These are phyloP conservation scores for Lachnellula arida DNA, from an alignment of 2,329 filamentous ascomycete species.

Conservation along the genomic window DNA sequence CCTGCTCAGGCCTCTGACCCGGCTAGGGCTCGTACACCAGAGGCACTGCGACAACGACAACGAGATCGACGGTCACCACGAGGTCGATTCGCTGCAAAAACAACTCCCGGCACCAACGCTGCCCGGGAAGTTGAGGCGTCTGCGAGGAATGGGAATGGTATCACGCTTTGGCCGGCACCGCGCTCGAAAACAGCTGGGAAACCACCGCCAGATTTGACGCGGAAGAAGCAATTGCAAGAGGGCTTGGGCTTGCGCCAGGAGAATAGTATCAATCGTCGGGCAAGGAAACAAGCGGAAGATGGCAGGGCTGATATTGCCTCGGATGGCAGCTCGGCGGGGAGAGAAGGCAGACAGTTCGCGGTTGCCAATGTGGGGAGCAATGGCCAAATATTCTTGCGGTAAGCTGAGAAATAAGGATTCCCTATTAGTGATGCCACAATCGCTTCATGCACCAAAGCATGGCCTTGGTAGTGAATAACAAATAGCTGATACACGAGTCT, in stretches of 20 bases:
- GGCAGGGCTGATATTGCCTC: constrained; percentile 53
- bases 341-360: constrained; percentile 50
- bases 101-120: constrained; percentile 11
- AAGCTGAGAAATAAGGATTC: constrained; percentile 32
- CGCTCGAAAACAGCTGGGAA: constrained; percentile 18
- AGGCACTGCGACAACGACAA: constrained; percentile 32
- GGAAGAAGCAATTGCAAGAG: constrained; percentile 26
- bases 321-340: constrained; percentile 54
- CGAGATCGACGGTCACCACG: constrained; percentile 32
- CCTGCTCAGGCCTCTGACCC: constrained; percentile 13
- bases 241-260: constrained; percentile 23
- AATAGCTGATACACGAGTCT: constrained; percentile 20
- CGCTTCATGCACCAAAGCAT: constrained; percentile 6
- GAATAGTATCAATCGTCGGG: constrained; percentile 25
- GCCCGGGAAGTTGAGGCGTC: constrained; percentile 20
- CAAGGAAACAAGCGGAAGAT: constrained; percentile 37
- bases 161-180: constrained; percentile 24
- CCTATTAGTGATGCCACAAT: constrained; percentile 8
- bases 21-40: constrained; percentile 22
- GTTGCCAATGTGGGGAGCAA: constrained; percentile 81
- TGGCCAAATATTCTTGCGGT: constrained; percentile 78
- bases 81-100: constrained; percentile 24
- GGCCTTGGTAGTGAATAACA: constrained; percentile 5
- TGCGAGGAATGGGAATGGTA: constrained; percentile 7
- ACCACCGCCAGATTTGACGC: constrained; percentile 19